Conservation (phyloP, 139 green algal species). For the Coelastrella sp. region DNA sequence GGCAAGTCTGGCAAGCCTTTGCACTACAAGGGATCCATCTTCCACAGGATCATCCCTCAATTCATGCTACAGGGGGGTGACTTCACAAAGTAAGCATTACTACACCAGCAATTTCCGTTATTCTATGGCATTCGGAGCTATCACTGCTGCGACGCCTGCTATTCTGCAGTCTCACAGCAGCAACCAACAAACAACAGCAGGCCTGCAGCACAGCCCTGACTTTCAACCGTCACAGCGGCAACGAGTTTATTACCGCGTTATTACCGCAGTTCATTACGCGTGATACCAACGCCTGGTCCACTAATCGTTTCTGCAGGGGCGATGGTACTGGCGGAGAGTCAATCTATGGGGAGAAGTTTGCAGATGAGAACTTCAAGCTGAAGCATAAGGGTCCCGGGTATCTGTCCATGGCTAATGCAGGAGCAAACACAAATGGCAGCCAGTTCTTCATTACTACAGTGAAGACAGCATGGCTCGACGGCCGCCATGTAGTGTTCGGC, state of each 20-base stretch:
- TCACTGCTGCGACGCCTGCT: too few relatives aligned
- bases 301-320: slow-evolving; percentile 53
- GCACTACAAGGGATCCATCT: slow-evolving; percentile 81
- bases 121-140: too few relatives aligned
- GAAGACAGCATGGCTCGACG: slow-evolving; percentile 86
- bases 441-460: slow-evolving; percentile 96
- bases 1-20: slow-evolving; percentile 89
- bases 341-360: slow-evolving; percentile 91
- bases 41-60: slow-evolving; percentile 79
- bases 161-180: too few relatives aligned
- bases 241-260: too few relatives aligned
- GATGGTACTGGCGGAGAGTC: slow-evolving; percentile 91
- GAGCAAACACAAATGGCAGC: slow-evolving; percentile 59
- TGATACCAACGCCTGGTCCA: too few relatives aligned
- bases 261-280: too few relatives aligned
- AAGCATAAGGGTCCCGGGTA: slow-evolving; percentile 83
- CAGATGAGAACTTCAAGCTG: slow-evolving; percentile 92
- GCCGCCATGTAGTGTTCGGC: slow-evolving; percentile 95
- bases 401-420: slow-evolving; percentile 94
- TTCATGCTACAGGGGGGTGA: slow-evolving; percentile 91
- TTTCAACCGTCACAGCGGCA: too few relatives aligned
- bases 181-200: too few relatives aligned
- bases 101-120: too few relatives aligned
- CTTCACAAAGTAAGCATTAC: slow-evolving; percentile 68
- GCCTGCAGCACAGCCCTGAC: too few relatives aligned